phyloP scores from a whole-genome alignment of 1,139 yeast genomes.

The Wickerhamiella infanticola region DNA sequence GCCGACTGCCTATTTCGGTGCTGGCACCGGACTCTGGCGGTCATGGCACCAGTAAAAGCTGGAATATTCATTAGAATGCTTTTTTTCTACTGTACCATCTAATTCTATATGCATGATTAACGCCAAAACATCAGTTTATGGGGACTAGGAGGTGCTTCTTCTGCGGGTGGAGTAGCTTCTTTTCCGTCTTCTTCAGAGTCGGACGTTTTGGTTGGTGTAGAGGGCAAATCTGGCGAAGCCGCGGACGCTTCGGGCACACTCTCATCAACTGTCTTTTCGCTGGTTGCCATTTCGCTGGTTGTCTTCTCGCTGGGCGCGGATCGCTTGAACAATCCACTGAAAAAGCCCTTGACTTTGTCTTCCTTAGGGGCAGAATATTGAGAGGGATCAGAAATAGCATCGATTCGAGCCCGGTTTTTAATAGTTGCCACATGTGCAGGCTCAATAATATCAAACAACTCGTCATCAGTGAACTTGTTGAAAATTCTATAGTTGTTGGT shows the following conservation, averaged over 20 bases:
- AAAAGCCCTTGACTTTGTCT: background rate
- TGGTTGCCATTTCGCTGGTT: too few species aligned
- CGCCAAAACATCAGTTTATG: background rate
- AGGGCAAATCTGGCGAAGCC: too few species aligned
- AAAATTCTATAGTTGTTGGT: conserved; percentile 61
- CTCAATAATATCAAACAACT: conserved; percentile 71
- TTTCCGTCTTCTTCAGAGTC: too few species aligned
- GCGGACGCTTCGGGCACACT: too few species aligned
- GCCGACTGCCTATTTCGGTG: conserved; percentile 21
- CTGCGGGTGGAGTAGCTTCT: background rate
- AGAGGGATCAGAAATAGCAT: conserved; percentile 7
- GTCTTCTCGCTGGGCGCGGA: background rate
- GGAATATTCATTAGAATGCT: conserved; percentile 4
- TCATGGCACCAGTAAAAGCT: conserved; percentile 8
- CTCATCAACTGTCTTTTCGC: too few species aligned
- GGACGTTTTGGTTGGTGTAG: too few species aligned
- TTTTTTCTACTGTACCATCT: background rate
- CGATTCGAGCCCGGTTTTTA: conserved; percentile 4
- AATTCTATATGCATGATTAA: background rate
- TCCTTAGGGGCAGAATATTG: background rate
- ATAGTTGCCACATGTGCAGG: conserved; percentile 28
- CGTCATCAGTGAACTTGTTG: conserved; percentile 65
- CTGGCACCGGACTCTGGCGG: conserved; percentile 13
- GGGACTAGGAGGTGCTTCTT: background rate
- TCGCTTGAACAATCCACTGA: background rate